phyloP scores from a whole-genome alignment of 306 rosid genomes.

The Psophocarpus tetragonolobus region DNA sequence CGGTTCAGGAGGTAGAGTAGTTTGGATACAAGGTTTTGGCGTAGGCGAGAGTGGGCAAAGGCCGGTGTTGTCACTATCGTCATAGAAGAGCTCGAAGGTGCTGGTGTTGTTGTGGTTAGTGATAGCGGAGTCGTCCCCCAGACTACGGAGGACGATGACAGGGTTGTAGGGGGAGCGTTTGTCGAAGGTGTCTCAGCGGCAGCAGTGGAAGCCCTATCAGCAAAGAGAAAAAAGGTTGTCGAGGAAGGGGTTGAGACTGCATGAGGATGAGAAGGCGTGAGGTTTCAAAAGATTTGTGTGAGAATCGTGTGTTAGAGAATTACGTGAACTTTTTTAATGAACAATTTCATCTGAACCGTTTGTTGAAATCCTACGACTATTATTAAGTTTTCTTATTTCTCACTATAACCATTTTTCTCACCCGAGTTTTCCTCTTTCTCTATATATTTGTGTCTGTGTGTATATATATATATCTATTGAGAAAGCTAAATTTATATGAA shows the following conservation, averaged over 20 bases:
- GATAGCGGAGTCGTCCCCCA: background rate
- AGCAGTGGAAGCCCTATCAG: conserved; percentile 45
- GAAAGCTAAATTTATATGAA: no score
- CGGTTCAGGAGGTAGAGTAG: conserved; percentile 23
- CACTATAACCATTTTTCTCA: no score
- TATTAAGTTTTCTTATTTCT: no score
- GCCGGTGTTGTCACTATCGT: conserved; percentile 80
- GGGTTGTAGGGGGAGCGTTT: conserved; percentile 79
- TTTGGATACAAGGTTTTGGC: conserved; percentile 45
- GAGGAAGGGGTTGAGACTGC: conserved; percentile 48
- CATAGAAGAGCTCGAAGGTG: conserved; percentile 75
- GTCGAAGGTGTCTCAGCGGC: conserved; percentile 55
- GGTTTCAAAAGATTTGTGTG: no score
- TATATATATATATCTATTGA: no score
- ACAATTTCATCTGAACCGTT: no score
- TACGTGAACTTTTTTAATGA: no score
- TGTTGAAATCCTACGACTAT: no score
- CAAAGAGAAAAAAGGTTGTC: conserved; percentile 13
- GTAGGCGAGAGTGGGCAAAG: conserved; percentile 78
- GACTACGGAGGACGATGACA: conserved; percentile 74
- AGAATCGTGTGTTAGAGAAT: no score
- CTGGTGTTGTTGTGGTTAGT: conserved; percentile 41
- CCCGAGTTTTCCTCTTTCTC: no score
- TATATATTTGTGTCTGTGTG: no score
- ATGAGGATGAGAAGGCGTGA: no score